Base-by-base conservation (phyloP, 371 early-diverging fungal species). In the Nematocida parisii region DNA sequence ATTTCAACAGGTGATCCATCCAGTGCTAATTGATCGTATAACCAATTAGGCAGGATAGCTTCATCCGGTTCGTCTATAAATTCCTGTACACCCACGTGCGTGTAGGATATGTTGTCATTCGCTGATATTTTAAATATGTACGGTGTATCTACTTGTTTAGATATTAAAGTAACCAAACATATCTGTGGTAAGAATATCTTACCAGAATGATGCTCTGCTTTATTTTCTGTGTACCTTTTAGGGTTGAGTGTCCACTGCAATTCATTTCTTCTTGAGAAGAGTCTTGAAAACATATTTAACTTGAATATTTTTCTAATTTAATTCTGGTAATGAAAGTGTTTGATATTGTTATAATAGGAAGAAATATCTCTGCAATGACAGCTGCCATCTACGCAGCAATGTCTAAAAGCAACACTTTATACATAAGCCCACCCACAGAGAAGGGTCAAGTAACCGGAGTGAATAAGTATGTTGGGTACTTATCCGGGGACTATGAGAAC, bases 61-160 rank as follows among this genome's bases (percentile, higher is more conserved):
- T 93, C 89, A 24, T 95, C 96, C 87, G 95, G 95, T 83, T 95
- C 94, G 27, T 95, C 96, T 45, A 92, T 94, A 85, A 99, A 99
- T 87, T 99, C 97, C 5, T 97, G 90, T 1, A 99, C 99, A 83
- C 97, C 96, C 33, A 94, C 94, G 85, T 97, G 93, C 11, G 96
- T 93, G 42, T 66, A 82, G 15, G 81, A 75, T 18, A 67, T 61
- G 39, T 72, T 71, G 40, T 82, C 75, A 46, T 75, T 54, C 27
- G 86, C 81, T 27, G 83, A 72, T 52, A 88, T 86, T 81, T 85
- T 85, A 72, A 88, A 88, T 22, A 75, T 83, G 70, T 86, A 88
- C 9, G 88, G 88, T 13, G 85, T 82, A 40, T 81, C 83, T 6
- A 86, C 77, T 45, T 88, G 82, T 20, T 73, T 58, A 6, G 56